Evolutionary conservation across 2,329 filamentous ascomycete species (phyloP).

Genomic region (Chrysoporthe austroafricana): DNA sequence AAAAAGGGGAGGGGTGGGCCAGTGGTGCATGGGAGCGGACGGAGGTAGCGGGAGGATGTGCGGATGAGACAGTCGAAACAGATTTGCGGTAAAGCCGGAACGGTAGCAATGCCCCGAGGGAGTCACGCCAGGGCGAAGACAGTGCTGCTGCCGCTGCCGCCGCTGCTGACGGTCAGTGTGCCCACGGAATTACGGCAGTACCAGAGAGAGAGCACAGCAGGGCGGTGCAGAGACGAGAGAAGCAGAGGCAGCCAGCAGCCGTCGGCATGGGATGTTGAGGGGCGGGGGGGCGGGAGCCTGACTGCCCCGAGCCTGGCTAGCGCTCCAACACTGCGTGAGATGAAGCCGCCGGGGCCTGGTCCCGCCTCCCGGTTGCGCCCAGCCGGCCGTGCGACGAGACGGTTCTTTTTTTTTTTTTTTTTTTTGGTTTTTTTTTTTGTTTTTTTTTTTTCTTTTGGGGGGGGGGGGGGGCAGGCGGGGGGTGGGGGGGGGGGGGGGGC

Average conservation of each 20-base stretch:
- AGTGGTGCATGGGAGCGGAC: background rate
- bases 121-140: background rate
- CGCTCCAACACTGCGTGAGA: constrained; percentile 3
- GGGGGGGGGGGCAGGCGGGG: no score
- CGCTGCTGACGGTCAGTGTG: background rate
- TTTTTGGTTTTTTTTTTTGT: background rate
- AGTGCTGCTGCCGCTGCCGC: background rate
- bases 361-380: constrained; percentile 5
- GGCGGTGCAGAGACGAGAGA: background rate
- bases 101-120: constrained; percentile 3
- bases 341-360: background rate
- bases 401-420: background rate
- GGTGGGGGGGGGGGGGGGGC: no score
- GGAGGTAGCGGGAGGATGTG: constrained; percentile 6
- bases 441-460: background rate
- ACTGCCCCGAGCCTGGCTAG: background rate
- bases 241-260: background rate
- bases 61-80: constrained; percentile 21
- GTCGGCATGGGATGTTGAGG: background rate
- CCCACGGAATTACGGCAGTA: background rate
- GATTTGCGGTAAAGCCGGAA: constrained; percentile 14
- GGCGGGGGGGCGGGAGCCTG: background rate
- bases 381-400: background rate
- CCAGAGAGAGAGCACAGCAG: background rate
- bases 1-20: background rate